phyloP scores from a whole-genome alignment of 768 basidiomycete genomes.

The Austroboletus eburneus region DNA sequence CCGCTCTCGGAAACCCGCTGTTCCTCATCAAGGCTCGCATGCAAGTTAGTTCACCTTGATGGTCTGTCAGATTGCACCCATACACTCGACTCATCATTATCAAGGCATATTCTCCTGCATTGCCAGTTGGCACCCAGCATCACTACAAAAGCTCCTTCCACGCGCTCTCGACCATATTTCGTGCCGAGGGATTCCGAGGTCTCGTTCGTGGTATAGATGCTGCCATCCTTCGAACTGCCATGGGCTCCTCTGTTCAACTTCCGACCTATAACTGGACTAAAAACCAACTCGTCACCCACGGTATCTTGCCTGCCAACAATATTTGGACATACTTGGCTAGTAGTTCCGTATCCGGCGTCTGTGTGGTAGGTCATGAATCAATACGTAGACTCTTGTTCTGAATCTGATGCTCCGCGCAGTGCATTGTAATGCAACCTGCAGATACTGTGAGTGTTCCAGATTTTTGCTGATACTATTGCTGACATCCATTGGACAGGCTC shows the following conservation, averaged over 20 bases:
- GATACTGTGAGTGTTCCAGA: conserved; percentile 61
- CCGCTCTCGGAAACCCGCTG: conserved; percentile 79
- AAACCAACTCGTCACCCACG: conserved; percentile 62
- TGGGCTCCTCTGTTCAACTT: conserved; percentile 94
- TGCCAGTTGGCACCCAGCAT: conserved; percentile 95
- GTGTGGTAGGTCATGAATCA: conserved; percentile 62
- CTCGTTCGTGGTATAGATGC: conserved; percentile 90
- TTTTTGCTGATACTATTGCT: not conserved
- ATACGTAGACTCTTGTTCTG: not conserved
- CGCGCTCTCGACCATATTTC: conserved; percentile 76
- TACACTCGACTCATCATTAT: not conserved
- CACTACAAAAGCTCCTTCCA: conserved; percentile 82
- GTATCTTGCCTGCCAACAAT: conserved; percentile 70
- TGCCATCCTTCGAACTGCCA: conserved; percentile 88
- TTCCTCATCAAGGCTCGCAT: conserved; percentile 97
- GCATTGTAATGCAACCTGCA: conserved; percentile 91
- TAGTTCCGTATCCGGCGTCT: conserved; percentile 84
- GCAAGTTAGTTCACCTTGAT: conserved; percentile 52
- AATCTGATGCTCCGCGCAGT: conserved; percentile 38
- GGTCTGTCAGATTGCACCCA: not conserved
- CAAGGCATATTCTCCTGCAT: conserved; percentile 88
- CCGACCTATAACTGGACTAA: conserved; percentile 96
- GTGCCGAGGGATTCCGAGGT: conserved; percentile 73
- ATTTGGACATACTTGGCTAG: conserved; percentile 86
- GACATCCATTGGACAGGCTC: conserved; percentile 42